phyloP scores from a whole-genome alignment of 805 yeast genomes.

The Hanseniaspora guilliermondii region DNA sequence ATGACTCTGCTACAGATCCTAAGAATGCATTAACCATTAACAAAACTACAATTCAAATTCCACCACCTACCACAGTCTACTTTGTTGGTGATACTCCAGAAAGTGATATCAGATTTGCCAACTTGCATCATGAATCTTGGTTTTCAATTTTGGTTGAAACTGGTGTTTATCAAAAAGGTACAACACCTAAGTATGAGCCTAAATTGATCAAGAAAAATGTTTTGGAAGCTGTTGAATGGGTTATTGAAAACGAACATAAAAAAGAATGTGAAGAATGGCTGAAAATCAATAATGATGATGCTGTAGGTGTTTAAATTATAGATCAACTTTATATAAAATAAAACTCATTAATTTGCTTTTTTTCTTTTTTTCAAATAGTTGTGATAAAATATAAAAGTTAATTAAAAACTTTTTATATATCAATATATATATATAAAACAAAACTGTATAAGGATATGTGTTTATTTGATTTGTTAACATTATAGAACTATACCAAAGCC shows the following conservation, averaged over 20 bases:
- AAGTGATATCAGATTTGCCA: slow-evolving; percentile 77
- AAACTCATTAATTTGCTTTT: too few relatives aligned
- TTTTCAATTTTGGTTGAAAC: slow-evolving; percentile 74
- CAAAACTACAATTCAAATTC: slow-evolving; percentile 30
- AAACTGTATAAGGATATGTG: not conserved
- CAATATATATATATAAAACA: not conserved
- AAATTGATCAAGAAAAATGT: slow-evolving; percentile 62
- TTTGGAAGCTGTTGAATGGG: slow-evolving; percentile 69
- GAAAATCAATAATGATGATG: not conserved
- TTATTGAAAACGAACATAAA: slow-evolving; percentile 68
- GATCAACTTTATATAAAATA: not conserved
- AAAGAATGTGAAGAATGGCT: slow-evolving; percentile 69
- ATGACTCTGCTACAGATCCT: not conserved
- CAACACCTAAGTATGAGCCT: slow-evolving; percentile 67
- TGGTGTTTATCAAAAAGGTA: slow-evolving; percentile 74
- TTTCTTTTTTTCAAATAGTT: too few relatives aligned
- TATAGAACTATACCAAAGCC: slow-evolving; percentile 90
- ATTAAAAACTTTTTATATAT: too few relatives aligned
- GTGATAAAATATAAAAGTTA: too few relatives aligned
- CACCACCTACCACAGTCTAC: slow-evolving; percentile 76
- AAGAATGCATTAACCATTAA: not conserved
- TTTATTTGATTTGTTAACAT: not conserved
- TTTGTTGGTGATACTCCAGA: slow-evolving; percentile 88
- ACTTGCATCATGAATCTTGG: slow-evolving; percentile 77
- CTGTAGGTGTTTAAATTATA: not conserved